These are phyloP conservation scores for Asterophora lycoperdoides DNA, from an alignment of 768 basidiomycete species.

Conservation along the genomic window DNA sequence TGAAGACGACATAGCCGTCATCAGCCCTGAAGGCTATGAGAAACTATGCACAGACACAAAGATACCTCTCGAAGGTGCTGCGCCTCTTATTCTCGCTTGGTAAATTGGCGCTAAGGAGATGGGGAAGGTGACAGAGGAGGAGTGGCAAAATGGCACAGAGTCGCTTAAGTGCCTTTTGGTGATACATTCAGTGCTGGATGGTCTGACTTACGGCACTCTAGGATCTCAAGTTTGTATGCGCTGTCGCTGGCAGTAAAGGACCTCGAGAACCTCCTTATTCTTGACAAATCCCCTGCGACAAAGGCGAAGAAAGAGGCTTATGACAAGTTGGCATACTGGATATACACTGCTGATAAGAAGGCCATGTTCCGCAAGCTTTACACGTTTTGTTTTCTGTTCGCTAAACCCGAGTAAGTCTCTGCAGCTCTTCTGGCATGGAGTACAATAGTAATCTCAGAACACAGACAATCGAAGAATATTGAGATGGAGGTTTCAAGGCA, in stretches of 20 bases:
- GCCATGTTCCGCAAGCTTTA: conserved; percentile 64
- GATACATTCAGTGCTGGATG: neutral
- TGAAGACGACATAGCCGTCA: conserved; percentile 48
- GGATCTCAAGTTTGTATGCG: conserved; percentile 41
- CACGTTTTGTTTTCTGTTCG: conserved; percentile 62
- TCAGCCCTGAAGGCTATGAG: conserved; percentile 73
- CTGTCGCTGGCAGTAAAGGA: conserved; percentile 53
- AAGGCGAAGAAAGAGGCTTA: conserved; percentile 47
- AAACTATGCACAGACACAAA: conserved; percentile 63
- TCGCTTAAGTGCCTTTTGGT: conserved; percentile 31
- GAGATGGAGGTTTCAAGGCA: conserved; percentile 70
- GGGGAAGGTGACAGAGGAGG: conserved; percentile 63
- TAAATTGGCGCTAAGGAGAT: conserved; percentile 66
- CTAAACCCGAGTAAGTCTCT: conserved; percentile 67
- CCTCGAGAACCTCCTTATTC: conserved; percentile 59
- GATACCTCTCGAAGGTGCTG: conserved; percentile 69
- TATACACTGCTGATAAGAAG: conserved; percentile 44
- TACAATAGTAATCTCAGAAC: neutral
- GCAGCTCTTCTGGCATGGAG: neutral
- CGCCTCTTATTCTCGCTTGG: conserved; percentile 75
- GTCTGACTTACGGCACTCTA: conserved; percentile 16
- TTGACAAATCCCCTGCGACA: conserved; percentile 38
- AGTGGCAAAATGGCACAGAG: conserved; percentile 61
- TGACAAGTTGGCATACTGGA: conserved; percentile 46
- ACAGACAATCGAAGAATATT: conserved; percentile 67